These are phyloP conservation scores for Bruguiera parviflora DNA, from an alignment of 345 rosid species.

Conservation along the genomic window DNA sequence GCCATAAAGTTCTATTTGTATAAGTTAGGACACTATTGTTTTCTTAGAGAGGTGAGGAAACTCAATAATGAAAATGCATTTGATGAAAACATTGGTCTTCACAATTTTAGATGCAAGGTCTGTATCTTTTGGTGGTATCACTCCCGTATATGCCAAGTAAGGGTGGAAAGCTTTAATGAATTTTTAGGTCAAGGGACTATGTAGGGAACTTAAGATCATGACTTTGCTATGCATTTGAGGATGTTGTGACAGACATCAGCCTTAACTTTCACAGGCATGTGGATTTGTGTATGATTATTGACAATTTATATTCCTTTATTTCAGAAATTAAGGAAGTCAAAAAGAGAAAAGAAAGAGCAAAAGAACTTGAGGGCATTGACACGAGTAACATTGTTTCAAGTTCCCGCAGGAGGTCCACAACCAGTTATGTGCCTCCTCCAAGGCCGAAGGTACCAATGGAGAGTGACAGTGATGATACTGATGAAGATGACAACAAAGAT, in stretches of 20 bases:
- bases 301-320: conserved; percentile 4
- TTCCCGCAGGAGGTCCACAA: conserved; percentile 72
- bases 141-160: not conserved
- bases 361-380: conserved; percentile 91
- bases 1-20: not conserved
- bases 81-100: not conserved
- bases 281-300: not conserved
- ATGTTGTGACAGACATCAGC: not conserved
- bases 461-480: conserved; percentile 47
- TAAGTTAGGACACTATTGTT: not conserved
- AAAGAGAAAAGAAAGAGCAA: conserved; percentile 62
- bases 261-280: not conserved
- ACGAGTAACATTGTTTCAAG: conserved; percentile 70
- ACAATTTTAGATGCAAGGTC: too few species aligned
- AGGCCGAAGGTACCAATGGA: conserved; percentile 61
- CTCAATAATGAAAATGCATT: not conserved
- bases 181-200: too few species aligned
- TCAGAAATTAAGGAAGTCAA: conserved; percentile 86
- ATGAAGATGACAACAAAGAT: conserved; percentile 24
- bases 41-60: not conserved
- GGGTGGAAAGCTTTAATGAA: not conserved
- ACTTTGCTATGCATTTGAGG: too few species aligned
- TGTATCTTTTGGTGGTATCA: not conserved
- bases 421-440: conserved; percentile 63
- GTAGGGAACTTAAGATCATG: too few species aligned